Evolutionary conservation across 2,329 filamentous ascomycete genomes (phyloP).

Genomic region (Aspergillus sp.): DNA sequence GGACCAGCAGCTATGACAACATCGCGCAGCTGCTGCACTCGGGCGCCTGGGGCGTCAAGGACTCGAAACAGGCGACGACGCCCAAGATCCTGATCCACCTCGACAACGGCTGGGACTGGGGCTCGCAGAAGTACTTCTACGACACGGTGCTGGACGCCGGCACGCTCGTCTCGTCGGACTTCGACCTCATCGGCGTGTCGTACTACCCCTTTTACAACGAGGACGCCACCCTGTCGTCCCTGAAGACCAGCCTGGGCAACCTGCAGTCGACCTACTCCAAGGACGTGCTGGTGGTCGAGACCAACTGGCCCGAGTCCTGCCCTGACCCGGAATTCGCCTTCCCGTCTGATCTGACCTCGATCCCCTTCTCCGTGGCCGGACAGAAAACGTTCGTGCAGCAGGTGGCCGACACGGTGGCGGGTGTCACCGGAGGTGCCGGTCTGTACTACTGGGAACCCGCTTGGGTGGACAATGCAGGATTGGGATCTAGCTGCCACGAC

Average conservation of each 20-base stretch:
- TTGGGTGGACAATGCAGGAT: constrained; percentile 64
- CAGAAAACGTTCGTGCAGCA: constrained; percentile 62
- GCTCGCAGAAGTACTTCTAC: constrained; percentile 66
- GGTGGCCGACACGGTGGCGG: constrained; percentile 57
- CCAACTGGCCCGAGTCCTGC: constrained; percentile 67
- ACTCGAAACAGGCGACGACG: constrained; percentile 55
- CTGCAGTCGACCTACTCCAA: constrained; percentile 65
- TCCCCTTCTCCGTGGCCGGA: constrained; percentile 63
- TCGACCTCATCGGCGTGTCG: constrained; percentile 70
- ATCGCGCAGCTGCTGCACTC: constrained; percentile 65
- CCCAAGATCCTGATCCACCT: constrained; percentile 74
- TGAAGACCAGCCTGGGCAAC: constrained; percentile 57
- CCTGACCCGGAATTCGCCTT: constrained; percentile 59
- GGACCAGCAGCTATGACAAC: constrained; percentile 56
- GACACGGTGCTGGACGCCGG: constrained; percentile 55
- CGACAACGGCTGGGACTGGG: constrained; percentile 74
- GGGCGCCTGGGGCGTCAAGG: constrained; percentile 63
- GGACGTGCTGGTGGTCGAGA: constrained; percentile 67
- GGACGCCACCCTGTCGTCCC: constrained; percentile 57
- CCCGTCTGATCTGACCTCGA: constrained; percentile 58
- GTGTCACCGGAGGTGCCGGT: constrained; percentile 56
- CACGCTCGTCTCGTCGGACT: constrained; percentile 54
- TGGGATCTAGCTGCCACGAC: constrained; percentile 65
- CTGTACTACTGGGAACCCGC: constrained; percentile 75
- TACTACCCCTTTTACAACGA: constrained; percentile 72